Base-by-base conservation (phyloP, 2,329 filamentous ascomycete genomes). In the Camptophora hylomeconis region DNA sequence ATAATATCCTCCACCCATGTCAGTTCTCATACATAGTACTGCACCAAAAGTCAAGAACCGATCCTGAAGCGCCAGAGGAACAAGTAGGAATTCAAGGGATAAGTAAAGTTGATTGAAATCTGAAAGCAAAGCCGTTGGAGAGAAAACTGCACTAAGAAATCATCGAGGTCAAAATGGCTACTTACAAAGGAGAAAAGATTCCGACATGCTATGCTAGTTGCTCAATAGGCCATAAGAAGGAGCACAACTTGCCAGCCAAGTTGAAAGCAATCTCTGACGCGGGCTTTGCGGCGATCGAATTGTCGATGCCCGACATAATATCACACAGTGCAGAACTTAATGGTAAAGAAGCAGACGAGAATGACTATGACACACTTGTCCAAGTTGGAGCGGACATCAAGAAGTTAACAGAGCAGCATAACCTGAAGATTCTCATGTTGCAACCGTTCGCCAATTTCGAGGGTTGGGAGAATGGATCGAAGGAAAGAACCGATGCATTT, bases 361-460 rank as follows among this genome's bases (percentile, higher is more conserved):
- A 72, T 23, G 68, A 80, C 46, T 82, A 73, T 41, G 54, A 65
- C 11, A 52, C 63, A 3, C 59, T 84, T 1, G 61, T 61, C 31
- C 52, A 56, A 2, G 64, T 74, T 1, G 73, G 67, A 0, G 45
- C 46, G 10, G 57, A 69, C 20, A 65, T 81, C 27, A 64, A 60
- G 28, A 52, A 54, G 0, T 50, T 77, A 25, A 72, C 68, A 26
- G 54, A 65, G 15, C 56, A 65, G 7, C 57, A 72, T 18, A 52
- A 56, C 0, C 52, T 84, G 2, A 57, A 63, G 19, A 65, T 84
- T 32, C 63, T 84, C 49, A 76, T 83, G 59, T 53, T 84, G 5
- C 79, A 86, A 44, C 78, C 79, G 0, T 84, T 86, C 43, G 58
- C 72, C 10, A 80, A 83, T 42, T 83, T 82, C 33, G 79, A 86